These are phyloP conservation scores for Elongisporangium senticosum DNA, from an alignment of 352 stramenopile genomes.

Conservation along the genomic window DNA sequence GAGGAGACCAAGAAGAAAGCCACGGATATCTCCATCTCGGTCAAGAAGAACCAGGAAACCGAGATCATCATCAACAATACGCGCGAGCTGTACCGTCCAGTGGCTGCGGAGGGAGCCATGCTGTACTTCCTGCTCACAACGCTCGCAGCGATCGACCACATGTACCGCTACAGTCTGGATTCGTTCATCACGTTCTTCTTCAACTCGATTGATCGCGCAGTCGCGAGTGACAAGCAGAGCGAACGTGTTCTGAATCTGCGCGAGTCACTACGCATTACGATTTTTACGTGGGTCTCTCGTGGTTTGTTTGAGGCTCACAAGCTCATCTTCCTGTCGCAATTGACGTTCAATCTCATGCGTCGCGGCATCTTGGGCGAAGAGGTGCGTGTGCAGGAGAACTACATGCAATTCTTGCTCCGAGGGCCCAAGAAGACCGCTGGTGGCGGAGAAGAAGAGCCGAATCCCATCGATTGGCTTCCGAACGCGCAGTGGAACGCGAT, in stretches of 20 bases:
- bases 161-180: slow-evolving; percentile 98
- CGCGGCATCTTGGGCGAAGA: slow-evolving; percentile 92
- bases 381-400: slow-evolving; percentile 89
- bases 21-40: slow-evolving; percentile 93
- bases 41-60: slow-evolving; percentile 93
- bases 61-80: slow-evolving; percentile 94
- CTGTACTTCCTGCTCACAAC: slow-evolving; percentile 97
- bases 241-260: slow-evolving; percentile 91
- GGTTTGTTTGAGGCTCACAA: slow-evolving; percentile 96
- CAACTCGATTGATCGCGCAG: slow-evolving; percentile 91
- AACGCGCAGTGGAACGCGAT: slow-evolving; percentile 89
- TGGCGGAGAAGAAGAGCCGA: slow-evolving; percentile 47
- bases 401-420: slow-evolving; percentile 96
- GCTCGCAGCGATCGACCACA: slow-evolving; percentile 94
- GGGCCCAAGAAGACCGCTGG: slow-evolving; percentile 70
- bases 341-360: slow-evolving; percentile 98
- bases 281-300: slow-evolving; percentile 95
- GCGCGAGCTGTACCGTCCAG: slow-evolving; percentile 90
- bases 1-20: slow-evolving; percentile 96
- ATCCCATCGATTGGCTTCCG: slow-evolving; percentile 91
- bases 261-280: slow-evolving; percentile 93
- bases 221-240: slow-evolving; percentile 79
- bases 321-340: slow-evolving; percentile 94
- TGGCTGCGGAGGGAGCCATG: slow-evolving; percentile 95
- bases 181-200: slow-evolving; percentile 97